Evolutionary conservation across 176 grass and related monocot genomes (phyloP).

Genomic region (Oropetium thomaeum): DNA sequence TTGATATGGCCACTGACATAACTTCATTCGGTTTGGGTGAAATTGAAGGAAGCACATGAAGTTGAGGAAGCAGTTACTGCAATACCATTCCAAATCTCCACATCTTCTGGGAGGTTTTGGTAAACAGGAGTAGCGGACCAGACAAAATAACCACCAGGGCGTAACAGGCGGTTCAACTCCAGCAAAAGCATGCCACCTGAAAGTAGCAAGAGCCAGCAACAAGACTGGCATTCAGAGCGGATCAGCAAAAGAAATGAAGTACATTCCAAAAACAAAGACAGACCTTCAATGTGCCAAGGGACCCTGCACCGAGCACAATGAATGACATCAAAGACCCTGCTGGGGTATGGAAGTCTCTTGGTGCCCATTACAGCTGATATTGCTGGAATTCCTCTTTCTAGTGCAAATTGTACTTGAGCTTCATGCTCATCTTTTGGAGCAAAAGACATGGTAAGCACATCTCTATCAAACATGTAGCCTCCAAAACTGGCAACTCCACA

Average conservation of each 20-base stretch:
- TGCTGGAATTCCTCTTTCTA: slow-evolving; percentile 97
- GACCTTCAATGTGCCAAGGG: slow-evolving; percentile 98
- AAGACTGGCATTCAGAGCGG: slow-evolving; percentile 10
- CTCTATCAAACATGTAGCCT: slow-evolving; percentile 97
- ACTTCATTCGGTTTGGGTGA: neutral
- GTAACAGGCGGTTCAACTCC: slow-evolving; percentile 89
- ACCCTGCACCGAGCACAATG: slow-evolving; percentile 95
- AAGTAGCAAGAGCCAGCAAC: slow-evolving; percentile 20
- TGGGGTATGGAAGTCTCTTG: slow-evolving; percentile 92
- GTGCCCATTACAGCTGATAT: slow-evolving; percentile 99
- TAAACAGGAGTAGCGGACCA: slow-evolving; percentile 99
- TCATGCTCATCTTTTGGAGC: slow-evolving; percentile 99
- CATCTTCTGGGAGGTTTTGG: slow-evolving; percentile 82
- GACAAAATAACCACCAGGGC: slow-evolving; percentile 94
- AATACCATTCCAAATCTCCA: slow-evolving; percentile 91
- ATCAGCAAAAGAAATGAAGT: slow-evolving; percentile 9
- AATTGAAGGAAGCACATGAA: slow-evolving; percentile 14
- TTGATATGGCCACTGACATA: neutral
- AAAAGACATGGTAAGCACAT: slow-evolving; percentile 94
- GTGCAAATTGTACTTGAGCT: slow-evolving; percentile 98
- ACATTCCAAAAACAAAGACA: slow-evolving; percentile 24
- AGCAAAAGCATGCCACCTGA: slow-evolving; percentile 91
- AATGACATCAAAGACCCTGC: slow-evolving; percentile 88
- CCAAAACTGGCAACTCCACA: slow-evolving; percentile 99
- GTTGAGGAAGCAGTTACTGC: neutral